Conservation (phyloP, 106 monocot species). For the Agapanthus africanus region DNA sequence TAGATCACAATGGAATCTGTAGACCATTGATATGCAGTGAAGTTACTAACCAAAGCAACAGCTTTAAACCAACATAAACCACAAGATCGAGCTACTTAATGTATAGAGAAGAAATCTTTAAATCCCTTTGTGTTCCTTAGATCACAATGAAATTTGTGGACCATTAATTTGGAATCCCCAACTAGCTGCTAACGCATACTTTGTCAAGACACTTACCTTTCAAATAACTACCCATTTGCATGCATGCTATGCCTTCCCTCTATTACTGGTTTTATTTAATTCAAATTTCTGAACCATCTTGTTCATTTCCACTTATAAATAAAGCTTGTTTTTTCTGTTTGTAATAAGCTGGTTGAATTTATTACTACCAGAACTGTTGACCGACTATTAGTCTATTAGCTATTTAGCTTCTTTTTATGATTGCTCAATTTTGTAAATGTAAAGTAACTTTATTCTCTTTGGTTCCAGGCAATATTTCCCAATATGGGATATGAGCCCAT, state of each 20-base stretch:
- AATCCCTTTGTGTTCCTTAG: neutral
- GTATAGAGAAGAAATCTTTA: neutral
- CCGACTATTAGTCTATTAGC: too few relatives aligned
- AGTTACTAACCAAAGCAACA: too few relatives aligned
- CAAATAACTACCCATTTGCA: neutral
- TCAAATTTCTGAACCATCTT: neutral
- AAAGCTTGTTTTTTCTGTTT: neutral
- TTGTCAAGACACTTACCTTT: neutral
- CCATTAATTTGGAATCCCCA: neutral
- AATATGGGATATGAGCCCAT: conserved; percentile 67
- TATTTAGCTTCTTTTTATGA: neutral
- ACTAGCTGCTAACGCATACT: neutral
- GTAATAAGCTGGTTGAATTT: neutral
- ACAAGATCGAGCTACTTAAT: neutral
- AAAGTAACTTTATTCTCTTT: too few relatives aligned
- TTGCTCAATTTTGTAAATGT: neutral
- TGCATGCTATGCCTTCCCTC: neutral
- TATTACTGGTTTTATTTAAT: neutral
- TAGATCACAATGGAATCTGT: too few relatives aligned
- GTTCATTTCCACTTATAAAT: neutral
- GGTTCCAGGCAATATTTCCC: conserved; percentile 54
- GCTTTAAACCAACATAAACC: neutral
- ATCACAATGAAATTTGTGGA: neutral
- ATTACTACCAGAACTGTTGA: neutral
- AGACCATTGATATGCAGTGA: too few relatives aligned